phyloP scores from a whole-genome alignment of 2,329 filamentous ascomycete species.

The Claviceps sp. region DNA sequence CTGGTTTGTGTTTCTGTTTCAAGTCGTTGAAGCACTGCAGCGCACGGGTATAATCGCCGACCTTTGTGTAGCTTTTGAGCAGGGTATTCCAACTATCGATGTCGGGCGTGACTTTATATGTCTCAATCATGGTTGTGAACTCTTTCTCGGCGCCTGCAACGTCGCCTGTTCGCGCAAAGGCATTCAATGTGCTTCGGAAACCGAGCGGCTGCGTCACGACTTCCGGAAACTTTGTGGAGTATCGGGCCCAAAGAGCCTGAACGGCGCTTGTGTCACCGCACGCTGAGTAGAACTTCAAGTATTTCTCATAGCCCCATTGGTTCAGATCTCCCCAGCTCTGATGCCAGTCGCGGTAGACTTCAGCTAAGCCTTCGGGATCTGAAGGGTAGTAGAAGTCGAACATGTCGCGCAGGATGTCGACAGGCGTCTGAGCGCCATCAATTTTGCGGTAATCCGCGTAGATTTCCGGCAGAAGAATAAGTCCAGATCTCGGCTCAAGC shows the following conservation, averaged over 20 bases:
- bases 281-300: slow-evolving; percentile 33
- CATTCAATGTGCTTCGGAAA: slow-evolving; percentile 51
- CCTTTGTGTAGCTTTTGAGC: slow-evolving; percentile 55
- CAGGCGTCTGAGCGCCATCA: slow-evolving; percentile 22
- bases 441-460: slow-evolving; percentile 34
- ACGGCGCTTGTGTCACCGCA: slow-evolving; percentile 34
- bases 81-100: slow-evolving; percentile 61
- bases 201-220: slow-evolving; percentile 21
- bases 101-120: slow-evolving; percentile 44
- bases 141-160: slow-evolving; percentile 41
- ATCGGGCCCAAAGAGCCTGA: slow-evolving; percentile 31
- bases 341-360: slow-evolving; percentile 36
- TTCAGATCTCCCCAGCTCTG: slow-evolving; percentile 25
- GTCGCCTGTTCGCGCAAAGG: slow-evolving; percentile 57
- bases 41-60: slow-evolving; percentile 53
- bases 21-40: slow-evolving; percentile 51
- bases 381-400: slow-evolving; percentile 28
- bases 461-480: slow-evolving; percentile 24
- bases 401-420: slow-evolving; percentile 28
- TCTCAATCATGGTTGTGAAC: slow-evolving; percentile 45
- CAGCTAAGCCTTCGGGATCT: slow-evolving; percentile 28
- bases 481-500: slow-evolving; percentile 14
- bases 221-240: slow-evolving; percentile 22
- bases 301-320: slow-evolving; percentile 32
- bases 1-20: slow-evolving; percentile 34